A percentile compares a stretch with the other conserved stretches of the same genome.
phyloP scores from a whole-genome alignment of 352 stramenopile genomes.

The Aphanomyces stellatus region DNA sequence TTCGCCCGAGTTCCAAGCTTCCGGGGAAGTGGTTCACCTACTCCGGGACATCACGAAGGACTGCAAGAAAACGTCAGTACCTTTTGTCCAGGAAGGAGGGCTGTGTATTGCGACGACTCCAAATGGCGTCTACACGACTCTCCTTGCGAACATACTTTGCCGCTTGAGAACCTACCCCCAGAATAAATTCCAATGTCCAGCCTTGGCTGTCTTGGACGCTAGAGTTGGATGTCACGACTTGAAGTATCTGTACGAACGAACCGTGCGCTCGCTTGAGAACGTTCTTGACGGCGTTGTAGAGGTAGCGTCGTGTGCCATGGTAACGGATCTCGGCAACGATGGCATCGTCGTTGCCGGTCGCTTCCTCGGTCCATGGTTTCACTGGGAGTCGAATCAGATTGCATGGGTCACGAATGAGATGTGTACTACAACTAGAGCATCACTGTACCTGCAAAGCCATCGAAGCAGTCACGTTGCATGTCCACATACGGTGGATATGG shows the following conservation, averaged over 20 bases:
- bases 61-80: not conserved
- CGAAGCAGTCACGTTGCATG: constrained; percentile 27
- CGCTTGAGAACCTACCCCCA: constrained; percentile 56
- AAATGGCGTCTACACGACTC: constrained; percentile 37
- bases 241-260: constrained; percentile 9
- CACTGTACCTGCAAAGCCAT: constrained; percentile 51
- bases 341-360: not conserved
- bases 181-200: constrained; percentile 57
- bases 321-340: constrained; percentile 38
- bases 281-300: constrained; percentile 68
- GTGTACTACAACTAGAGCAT: too few relatives aligned
- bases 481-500: not conserved
- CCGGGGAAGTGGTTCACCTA: constrained; percentile 66
- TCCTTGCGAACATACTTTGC: too few relatives aligned
- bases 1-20: constrained; percentile 70
- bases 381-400: too few relatives aligned
- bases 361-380: too few relatives aligned
- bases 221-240: not conserved
- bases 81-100: constrained; percentile 42
- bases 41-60: not conserved
- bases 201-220: constrained; percentile 20
- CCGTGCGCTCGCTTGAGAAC: constrained; percentile 39
- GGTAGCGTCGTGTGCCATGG: constrained; percentile 57
- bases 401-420: too few relatives aligned
- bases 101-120: constrained; percentile 32